Conservation (phyloP, 139 green algal species). For the Microglena sp. region DNA sequence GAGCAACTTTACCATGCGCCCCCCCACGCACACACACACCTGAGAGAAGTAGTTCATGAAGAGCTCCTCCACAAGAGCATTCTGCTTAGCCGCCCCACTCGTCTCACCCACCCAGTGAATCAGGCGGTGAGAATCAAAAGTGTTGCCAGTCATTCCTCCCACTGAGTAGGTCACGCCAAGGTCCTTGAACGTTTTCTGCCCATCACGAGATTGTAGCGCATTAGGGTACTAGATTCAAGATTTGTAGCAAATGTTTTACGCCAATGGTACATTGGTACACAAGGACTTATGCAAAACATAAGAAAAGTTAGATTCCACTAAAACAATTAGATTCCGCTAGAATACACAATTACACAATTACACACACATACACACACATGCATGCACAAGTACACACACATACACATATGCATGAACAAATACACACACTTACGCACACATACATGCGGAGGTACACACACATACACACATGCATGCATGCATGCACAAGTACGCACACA, state of each 20-base stretch:
- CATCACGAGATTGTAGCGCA: background rate
- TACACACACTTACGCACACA: background rate
- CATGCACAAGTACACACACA: background rate
- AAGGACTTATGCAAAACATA: background rate
- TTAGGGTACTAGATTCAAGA: background rate
- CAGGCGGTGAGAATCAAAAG: conserved; percentile 45
- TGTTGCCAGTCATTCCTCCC: conserved; percentile 49
- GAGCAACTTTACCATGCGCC: no score
- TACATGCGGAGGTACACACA: background rate
- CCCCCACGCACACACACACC: conserved; percentile 25
- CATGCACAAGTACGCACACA: background rate
- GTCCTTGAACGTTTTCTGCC: conserved; percentile 23
- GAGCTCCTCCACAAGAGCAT: conserved; percentile 49
- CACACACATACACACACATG: background rate
- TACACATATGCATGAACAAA: background rate
- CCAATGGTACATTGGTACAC: background rate
- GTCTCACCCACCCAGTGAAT: conserved; percentile 25
- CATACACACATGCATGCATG: background rate
- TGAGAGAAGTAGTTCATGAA: conserved; percentile 53
- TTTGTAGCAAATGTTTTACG: background rate
- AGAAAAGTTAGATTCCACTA: background rate
- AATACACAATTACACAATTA: background rate
- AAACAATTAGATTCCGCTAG: background rate
- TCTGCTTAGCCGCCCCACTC: conserved; percentile 27
- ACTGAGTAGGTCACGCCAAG: conserved; percentile 36